Percentiles rank a stretch among this genome's conserved stretches.
phyloP scores from a whole-genome alignment of 805 yeast genomes.

The Phaffomyces thermotolerans region DNA sequence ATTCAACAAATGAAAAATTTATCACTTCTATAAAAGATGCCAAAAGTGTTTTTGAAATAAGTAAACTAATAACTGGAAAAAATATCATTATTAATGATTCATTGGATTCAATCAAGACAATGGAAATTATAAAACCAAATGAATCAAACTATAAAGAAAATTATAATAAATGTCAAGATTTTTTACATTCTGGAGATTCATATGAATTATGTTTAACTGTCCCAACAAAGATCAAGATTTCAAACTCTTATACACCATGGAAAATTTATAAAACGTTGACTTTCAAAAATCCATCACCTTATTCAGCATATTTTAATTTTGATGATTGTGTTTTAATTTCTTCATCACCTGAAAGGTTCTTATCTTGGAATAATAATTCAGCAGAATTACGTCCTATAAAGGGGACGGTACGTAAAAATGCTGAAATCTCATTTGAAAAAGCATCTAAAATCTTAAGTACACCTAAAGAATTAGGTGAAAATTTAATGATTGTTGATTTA shows the following conservation, averaged over 20 bases:
- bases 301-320: slow-evolving; percentile 72
- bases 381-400: slow-evolving; percentile 92
- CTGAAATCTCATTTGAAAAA: slow-evolving; percentile 41
- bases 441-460: slow-evolving; percentile 66
- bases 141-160: slow-evolving; percentile 44
- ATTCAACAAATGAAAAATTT: slow-evolving; percentile 36
- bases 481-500: slow-evolving; percentile 92
- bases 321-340: slow-evolving; percentile 56
- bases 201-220: slow-evolving; percentile 90
- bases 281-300: slow-evolving; percentile 83
- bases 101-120: slow-evolving; percentile 8
- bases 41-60: slow-evolving; percentile 16
- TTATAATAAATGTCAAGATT: slow-evolving; percentile 59
- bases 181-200: slow-evolving; percentile 74
- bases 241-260: slow-evolving; percentile 56
- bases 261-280: slow-evolving; percentile 68
- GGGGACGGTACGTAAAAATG: slow-evolving; percentile 79
- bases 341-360: slow-evolving; percentile 91
- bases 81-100: background rate
- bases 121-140: slow-evolving; percentile 42
- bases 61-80: slow-evolving; percentile 8
- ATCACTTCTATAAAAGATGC: slow-evolving; percentile 39
- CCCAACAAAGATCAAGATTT: slow-evolving; percentile 53
- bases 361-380: slow-evolving; percentile 54
- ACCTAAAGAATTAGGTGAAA: slow-evolving; percentile 93